phyloP scores from a whole-genome alignment of 305 asterid genomes.

The Fraxinus nigra region DNA sequence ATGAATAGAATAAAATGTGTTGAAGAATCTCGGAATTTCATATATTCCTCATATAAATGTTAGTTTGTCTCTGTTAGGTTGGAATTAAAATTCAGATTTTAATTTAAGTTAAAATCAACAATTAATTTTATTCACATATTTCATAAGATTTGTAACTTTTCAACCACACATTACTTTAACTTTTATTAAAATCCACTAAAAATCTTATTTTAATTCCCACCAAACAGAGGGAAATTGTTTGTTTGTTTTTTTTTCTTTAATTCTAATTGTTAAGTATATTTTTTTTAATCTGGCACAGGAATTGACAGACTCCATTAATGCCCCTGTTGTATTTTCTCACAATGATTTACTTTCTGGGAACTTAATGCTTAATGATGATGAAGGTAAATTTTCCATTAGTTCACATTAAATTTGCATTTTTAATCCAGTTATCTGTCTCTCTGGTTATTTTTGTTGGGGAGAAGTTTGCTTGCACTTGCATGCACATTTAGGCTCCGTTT shows the following conservation, averaged over 20 bases:
- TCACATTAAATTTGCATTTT: constrained; percentile 9
- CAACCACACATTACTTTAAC: background rate
- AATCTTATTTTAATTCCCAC: too few relatives aligned
- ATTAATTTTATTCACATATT: too few relatives aligned
- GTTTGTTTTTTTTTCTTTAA: background rate
- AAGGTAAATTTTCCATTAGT: constrained; percentile 50
- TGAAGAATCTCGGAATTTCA: constrained; percentile 15
- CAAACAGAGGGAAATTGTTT: background rate
- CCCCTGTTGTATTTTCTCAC: constrained; percentile 79
- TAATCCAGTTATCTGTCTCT: background rate
- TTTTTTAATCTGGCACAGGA: constrained; percentile 54
- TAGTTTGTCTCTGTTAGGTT: background rate
- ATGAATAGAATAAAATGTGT: background rate
- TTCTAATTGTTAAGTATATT: constrained; percentile 15
- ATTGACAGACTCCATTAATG: constrained; percentile 59
- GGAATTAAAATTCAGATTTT: background rate
- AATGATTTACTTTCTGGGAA: constrained; percentile 94
- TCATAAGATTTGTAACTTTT: background rate
- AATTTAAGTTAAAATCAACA: background rate
- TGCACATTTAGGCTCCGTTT: background rate
- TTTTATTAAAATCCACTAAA: background rate
- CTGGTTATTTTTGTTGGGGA: background rate
- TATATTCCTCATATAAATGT: constrained; percentile 8
- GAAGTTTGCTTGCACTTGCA: background rate
- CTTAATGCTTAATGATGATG: constrained; percentile 81